Conservation (phyloP, 1,284 basidiomycete species). For the Coriolopsis trogii region DNA sequence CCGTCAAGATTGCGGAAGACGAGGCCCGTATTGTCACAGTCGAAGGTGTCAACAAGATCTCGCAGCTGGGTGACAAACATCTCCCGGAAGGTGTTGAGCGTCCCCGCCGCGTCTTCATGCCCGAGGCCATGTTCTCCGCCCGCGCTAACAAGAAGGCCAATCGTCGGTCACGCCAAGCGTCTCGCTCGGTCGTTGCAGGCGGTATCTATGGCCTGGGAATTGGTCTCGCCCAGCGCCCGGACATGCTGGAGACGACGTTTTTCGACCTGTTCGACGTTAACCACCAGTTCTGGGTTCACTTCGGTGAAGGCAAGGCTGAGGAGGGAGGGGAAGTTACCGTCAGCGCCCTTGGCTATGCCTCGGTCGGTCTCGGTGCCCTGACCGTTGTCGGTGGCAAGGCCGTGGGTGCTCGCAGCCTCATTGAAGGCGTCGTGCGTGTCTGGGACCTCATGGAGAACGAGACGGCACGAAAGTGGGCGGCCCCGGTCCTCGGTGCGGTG, state of each 20-base stretch:
- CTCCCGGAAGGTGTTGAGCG: slow-evolving; percentile 85
- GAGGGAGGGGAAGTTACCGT: slow-evolving; percentile 54
- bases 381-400: slow-evolving; percentile 86
- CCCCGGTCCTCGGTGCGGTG: slow-evolving; percentile 79
- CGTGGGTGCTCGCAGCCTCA: slow-evolving; percentile 75
- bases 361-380: slow-evolving; percentile 83
- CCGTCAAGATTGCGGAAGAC: slow-evolving; percentile 83
- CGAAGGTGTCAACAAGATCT: slow-evolving; percentile 71
- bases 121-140: slow-evolving; percentile 92
- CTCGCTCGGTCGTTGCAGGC: slow-evolving; percentile 66
- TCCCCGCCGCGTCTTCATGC: slow-evolving; percentile 85
- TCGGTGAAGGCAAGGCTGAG: slow-evolving; percentile 50
- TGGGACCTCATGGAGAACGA: slow-evolving; percentile 86
- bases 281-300: slow-evolving; percentile 74
- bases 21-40: slow-evolving; percentile 78
- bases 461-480: slow-evolving; percentile 84
- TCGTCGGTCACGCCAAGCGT: slow-evolving; percentile 45
- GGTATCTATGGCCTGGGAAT: slow-evolving; percentile 76
- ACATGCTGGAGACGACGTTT: slow-evolving; percentile 73
- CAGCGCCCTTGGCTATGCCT: slow-evolving; percentile 73
- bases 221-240: slow-evolving; percentile 69
- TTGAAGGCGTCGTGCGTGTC: slow-evolving; percentile 78
- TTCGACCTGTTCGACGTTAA: slow-evolving; percentile 90
- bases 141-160: slow-evolving; percentile 53
- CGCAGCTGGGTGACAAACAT: slow-evolving; percentile 75